Base-by-base conservation (phyloP, 1,284 basidiomycete genomes). In the Pyrrhoderma noxium region DNA sequence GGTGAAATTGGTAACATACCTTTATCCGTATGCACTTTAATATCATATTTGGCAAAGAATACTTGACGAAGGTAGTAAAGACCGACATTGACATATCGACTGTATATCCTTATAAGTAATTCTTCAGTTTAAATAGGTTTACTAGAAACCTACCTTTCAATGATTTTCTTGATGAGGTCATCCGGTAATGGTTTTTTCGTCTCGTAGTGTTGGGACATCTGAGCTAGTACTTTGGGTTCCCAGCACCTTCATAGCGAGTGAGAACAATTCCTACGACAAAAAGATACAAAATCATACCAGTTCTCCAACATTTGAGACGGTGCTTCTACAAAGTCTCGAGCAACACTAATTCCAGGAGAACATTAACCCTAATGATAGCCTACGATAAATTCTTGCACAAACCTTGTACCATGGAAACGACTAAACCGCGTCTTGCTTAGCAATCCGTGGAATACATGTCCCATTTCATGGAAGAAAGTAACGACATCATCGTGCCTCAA, bases 251-350 rank as follows among this genome's bases (percentile, higher is more conserved):
- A n/a, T n/a, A n/a, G n/a, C n/a, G n/a, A n/a, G n/a, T n/a, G n/a
- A n/a, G n/a, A n/a, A n/a, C n/a, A n/a, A n/a, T n/a, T n/a, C n/a
- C n/a, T n/a, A n/a, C n/a, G 8, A 14, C 50, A 38, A 14, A 22
- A 11, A 27, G 34, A 19, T 16, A 22, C 22, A 23, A 41, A 13
- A 16, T 55, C 70, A 7, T 42, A 81, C 90, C 89, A 93, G 63
- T 93, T 90, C 68, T 93, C 91, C 54, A 93, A 71, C 90, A 93
- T 92, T 68, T 93, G 89, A 16, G 82, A 85, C 0, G 89, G 90
- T 0, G 88, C 87, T 66, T 92, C 89, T 4, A 89, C 89, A 58
- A 93, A 93, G 67, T 93, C 90, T 13, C 84, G 64, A 1, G 84
- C 85, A 34, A 89, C 86, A 39, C 76, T 79, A 58, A 62, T 51